A percentile compares a stretch with the other conserved stretches of the same genome.
Conservation (phyloP, 352 stramenopile genomes). For the Pythium vanterpoolii region DNA sequence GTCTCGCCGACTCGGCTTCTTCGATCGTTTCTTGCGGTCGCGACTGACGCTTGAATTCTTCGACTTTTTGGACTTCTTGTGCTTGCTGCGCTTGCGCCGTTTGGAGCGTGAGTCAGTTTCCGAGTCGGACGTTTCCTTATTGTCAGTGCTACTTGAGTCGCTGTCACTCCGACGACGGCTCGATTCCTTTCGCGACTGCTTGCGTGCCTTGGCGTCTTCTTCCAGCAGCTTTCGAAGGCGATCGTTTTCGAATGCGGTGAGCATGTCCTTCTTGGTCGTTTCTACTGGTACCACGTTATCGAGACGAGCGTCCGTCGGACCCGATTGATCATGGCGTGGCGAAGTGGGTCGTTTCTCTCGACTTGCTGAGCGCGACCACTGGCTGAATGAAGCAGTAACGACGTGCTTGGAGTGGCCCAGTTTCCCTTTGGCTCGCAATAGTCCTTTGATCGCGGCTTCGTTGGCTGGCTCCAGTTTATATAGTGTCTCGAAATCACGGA, state of each 20-base stretch:
- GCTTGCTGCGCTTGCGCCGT: slow-evolving; percentile 12
- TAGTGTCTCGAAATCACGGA: slow-evolving; percentile 34
- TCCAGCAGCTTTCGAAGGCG: slow-evolving; percentile 33
- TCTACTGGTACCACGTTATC: background rate
- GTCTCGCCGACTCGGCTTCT: slow-evolving; percentile 5
- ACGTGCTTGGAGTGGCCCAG: slow-evolving; percentile 20
- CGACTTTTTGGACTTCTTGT: slow-evolving; percentile 30
- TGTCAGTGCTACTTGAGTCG: background rate
- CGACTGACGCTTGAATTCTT: slow-evolving; percentile 14
- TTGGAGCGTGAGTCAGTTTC: slow-evolving; percentile 4
- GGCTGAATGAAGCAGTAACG: background rate
- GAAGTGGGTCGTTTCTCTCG: background rate
- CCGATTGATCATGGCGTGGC: background rate
- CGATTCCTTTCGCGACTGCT: slow-evolving; percentile 7
- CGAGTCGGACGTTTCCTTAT: slow-evolving; percentile 10
- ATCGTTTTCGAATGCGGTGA: slow-evolving; percentile 25
- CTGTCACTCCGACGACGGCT: background rate
- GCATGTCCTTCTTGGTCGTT: background rate
- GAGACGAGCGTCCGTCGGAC: background rate
- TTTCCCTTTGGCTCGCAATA: slow-evolving; percentile 27
- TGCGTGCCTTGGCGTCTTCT: slow-evolving; percentile 22
- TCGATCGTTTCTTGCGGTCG: slow-evolving; percentile 14
- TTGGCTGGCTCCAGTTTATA: slow-evolving; percentile 20
- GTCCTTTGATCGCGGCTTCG: slow-evolving; percentile 6
- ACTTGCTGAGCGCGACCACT: slow-evolving; percentile 1